Percentiles rank a stretch among this genome's conserved stretches.
phyloP scores from a whole-genome alignment of 2,329 filamentous ascomycete genomes.

The Claviceps cyperi region DNA sequence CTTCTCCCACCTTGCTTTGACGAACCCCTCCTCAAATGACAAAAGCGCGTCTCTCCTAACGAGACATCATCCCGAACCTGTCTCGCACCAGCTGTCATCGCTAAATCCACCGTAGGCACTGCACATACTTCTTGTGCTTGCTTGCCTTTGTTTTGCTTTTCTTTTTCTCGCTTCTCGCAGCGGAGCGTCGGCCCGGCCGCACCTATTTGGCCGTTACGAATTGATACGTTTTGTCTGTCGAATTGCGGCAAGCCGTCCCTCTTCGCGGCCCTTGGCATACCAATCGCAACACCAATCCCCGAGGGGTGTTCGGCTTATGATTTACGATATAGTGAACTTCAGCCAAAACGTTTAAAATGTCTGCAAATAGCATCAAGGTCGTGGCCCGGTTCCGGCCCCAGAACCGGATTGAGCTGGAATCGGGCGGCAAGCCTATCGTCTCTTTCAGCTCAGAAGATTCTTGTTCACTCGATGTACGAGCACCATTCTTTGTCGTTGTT shows the following conservation, averaged over 20 bases:
- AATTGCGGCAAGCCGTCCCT: background rate
- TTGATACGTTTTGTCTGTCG: background rate
- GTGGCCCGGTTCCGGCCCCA: slow-evolving; percentile 96
- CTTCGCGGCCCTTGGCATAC: background rate
- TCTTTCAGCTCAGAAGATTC: slow-evolving; percentile 79
- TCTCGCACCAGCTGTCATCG: slow-evolving; percentile 1
- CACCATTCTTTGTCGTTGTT: background rate
- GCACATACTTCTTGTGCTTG: slow-evolving; percentile 2
- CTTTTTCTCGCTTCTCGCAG: background rate
- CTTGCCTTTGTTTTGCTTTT: background rate
- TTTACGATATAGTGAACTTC: slow-evolving; percentile 1
- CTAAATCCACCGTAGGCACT: slow-evolving; percentile 1
- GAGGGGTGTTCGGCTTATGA: slow-evolving; percentile 7
- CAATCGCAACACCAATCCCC: background rate
- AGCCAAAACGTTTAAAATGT: slow-evolving; percentile 29
- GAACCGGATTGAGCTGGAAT: slow-evolving; percentile 84
- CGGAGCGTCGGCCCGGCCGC: background rate
- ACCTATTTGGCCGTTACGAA: background rate
- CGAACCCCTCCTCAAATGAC: background rate
- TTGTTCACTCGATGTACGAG: slow-evolving; percentile 61
- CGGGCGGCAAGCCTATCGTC: slow-evolving; percentile 85
- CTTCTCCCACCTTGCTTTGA: background rate
- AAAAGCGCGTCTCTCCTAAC: slow-evolving; percentile 3
- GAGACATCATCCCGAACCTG: background rate
- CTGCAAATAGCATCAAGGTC: slow-evolving; percentile 62